A percentile compares a stretch with the other conserved stretches of the same genome.
phyloP scores from a whole-genome alignment of 163 green algal genomes.

The Prototheca wickerhamii region DNA sequence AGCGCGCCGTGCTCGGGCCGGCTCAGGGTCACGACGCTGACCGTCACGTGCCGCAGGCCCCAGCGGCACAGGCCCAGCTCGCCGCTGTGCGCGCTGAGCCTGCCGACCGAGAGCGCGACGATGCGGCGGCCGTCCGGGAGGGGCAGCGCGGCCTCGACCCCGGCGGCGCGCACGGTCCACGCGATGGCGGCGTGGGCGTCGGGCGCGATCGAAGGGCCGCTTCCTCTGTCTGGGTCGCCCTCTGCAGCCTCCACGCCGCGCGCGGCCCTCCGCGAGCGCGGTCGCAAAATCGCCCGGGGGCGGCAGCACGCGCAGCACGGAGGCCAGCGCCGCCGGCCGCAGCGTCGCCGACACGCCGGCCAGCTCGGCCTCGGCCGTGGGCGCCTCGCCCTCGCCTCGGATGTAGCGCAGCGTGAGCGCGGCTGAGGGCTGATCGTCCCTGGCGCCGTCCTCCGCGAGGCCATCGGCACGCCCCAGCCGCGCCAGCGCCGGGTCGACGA shows the following conservation, averaged over 20 bases:
- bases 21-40: not conserved
- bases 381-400: not conserved
- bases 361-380: constrained; percentile 16
- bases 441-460: too few species aligned
- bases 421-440: too few species aligned
- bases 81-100: not conserved
- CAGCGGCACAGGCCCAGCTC: not conserved
- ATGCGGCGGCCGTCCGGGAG: not conserved
- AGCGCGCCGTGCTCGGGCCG: too few species aligned
- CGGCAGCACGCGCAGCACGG: not conserved
- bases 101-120: not conserved
- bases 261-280: not conserved
- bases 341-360: not conserved
- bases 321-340: not conserved
- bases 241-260: too few species aligned
- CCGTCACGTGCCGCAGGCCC: not conserved
- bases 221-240: too few species aligned
- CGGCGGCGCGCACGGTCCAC: not conserved
- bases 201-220: too few species aligned
- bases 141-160: not conserved
- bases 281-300: not conserved
- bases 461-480: too few species aligned
- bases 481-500: too few species aligned
- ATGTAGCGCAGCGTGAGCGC: constrained; percentile 6
- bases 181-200: too few species aligned